These are phyloP conservation scores for Metarhizium album DNA, from an alignment of 2,329 filamentous ascomycete genomes.

Conservation along the genomic window DNA sequence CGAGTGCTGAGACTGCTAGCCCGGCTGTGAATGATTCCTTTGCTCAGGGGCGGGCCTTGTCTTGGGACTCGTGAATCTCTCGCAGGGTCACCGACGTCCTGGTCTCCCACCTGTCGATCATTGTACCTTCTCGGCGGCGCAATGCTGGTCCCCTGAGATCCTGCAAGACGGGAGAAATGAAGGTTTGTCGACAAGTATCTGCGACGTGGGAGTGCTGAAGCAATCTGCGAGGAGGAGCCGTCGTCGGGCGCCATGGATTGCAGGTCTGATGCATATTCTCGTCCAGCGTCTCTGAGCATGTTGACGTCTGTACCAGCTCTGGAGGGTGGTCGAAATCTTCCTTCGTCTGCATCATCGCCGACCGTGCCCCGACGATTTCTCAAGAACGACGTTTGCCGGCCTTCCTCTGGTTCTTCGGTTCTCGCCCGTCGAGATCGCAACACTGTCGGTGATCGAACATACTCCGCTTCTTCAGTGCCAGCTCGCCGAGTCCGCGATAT, in stretches of 20 bases:
- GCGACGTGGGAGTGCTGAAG: constrained; percentile 41
- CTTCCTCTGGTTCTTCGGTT: constrained; percentile 38
- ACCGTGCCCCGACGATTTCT: constrained; percentile 35
- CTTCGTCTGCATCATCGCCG: constrained; percentile 38
- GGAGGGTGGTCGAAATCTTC: constrained; percentile 44
- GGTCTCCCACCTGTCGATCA: constrained; percentile 32
- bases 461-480: constrained; percentile 40
- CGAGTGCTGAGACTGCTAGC: constrained; percentile 34
- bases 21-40: constrained; percentile 30
- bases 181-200: constrained; percentile 39
- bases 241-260: constrained; percentile 23
- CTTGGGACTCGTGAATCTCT: constrained; percentile 1
- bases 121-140: constrained; percentile 36
- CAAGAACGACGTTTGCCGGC: constrained; percentile 31
- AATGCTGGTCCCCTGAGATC: constrained; percentile 26
- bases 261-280: constrained; percentile 20
- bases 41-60: constrained; percentile 27
- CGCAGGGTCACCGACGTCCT: constrained; percentile 16
- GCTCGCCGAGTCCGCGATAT: constrained; percentile 34
- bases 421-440: constrained; percentile 33
- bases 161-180: constrained; percentile 32
- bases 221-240: constrained; percentile 23
- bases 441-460: constrained; percentile 38
- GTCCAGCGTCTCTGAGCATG: constrained; percentile 20
- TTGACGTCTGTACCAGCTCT: constrained; percentile 47